phyloP scores from a whole-genome alignment of 2,329 filamentous ascomycete genomes.

The Colletotrichum filicis region DNA sequence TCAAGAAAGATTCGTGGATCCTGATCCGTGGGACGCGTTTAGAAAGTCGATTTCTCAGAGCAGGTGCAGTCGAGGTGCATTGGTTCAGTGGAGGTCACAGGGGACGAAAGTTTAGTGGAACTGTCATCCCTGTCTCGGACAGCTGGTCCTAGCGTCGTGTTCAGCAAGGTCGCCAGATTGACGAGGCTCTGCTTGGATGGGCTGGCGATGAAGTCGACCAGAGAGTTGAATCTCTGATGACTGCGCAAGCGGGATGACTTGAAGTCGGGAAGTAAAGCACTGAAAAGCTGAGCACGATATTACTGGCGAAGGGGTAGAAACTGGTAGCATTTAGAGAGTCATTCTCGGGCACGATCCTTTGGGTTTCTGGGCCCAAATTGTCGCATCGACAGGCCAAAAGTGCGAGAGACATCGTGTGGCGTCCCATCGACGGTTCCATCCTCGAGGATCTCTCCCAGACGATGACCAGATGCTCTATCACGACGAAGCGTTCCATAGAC shows the following conservation, averaged over 20 bases:
- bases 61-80: slow-evolving; percentile 1
- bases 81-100: slow-evolving; percentile 6
- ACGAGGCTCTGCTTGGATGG: background rate
- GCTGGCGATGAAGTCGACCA: background rate
- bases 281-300: too few species aligned
- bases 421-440: background rate
- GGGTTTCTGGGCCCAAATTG: background rate
- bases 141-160: slow-evolving; percentile 2
- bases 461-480: background rate
- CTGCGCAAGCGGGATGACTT: background rate
- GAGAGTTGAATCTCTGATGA: background rate
- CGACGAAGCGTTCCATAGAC: too few species aligned
- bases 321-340: background rate
- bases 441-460: background rate
- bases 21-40: slow-evolving; percentile 22
- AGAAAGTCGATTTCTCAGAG: slow-evolving; percentile 11
- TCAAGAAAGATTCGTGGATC: slow-evolving; percentile 6
- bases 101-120: slow-evolving; percentile 19
- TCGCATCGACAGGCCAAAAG: background rate
- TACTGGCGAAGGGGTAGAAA: background rate
- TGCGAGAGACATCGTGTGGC: background rate
- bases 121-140: background rate
- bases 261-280: background rate
- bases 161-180: background rate
- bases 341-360: background rate